Base-by-base conservation (phyloP, 495 filamentous ascomycete species). In the Penicillium daleae region DNA sequence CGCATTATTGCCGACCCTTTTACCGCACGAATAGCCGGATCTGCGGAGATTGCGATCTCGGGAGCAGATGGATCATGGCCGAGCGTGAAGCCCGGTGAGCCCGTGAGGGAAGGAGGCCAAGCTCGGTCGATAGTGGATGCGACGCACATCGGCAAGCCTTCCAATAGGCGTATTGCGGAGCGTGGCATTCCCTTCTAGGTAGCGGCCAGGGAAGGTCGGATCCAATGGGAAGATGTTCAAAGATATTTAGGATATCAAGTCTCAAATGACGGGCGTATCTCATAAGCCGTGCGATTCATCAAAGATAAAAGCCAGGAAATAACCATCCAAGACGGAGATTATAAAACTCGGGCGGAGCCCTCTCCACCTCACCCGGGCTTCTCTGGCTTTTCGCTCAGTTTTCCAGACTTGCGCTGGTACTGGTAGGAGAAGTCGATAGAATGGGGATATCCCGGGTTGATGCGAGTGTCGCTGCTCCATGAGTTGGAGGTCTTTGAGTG, bases 381-480 rank as follows among this genome's bases (percentile, higher is more conserved):
- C 3, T 32, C 39, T 15, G 67, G 65, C 40, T 68, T 70, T 35
- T 65, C 64, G 6, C 44, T 31, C 12, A 63, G 8, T 13, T 53
- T 52, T 7, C 52, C 59, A 1, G 57, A 51, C 26, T 65, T 50
- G 9, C 61, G 57, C 22, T 64, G 59, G 39, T 62, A 65, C n/a
- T 42, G 60, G 35, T 66, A 60, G 39, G 69, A 72, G 40, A 75
- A 75, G 46, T 76, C 75, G n/a, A 66, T 59, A 0, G 72, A 59
- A 33, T 56, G 66, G 13, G 63, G 64, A 7, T 69, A 69, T 4
- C 62, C 60, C 19, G 71, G 60, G 31, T 73, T 68, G 12, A 70
- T 69, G 37, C 63, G 73, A 2, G 70, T 74, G 26, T 79, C 76
- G 29, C 71, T 69, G 59, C 73, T 77, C 70, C 72, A 74, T 0